Percentiles rank a stretch among this genome's conserved stretches.
These are phyloP conservation scores for Boletales sp. DNA, from an alignment of 768 basidiomycete genomes.

Conservation along the genomic window DNA sequence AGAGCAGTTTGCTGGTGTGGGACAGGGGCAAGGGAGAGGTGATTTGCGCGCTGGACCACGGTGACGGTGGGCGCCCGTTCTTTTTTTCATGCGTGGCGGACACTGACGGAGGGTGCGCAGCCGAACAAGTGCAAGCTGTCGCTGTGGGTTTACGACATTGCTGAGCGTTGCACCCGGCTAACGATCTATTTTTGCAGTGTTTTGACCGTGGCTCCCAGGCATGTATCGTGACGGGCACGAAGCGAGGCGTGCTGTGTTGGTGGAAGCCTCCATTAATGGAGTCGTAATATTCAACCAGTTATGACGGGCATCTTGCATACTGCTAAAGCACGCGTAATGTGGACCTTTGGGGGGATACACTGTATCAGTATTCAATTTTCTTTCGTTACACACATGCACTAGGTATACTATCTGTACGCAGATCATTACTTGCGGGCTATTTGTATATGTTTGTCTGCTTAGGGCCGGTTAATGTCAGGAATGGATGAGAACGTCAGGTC, in stretches of 20 bases:
- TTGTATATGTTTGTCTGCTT: conserved; percentile 33
- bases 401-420: conserved; percentile 27
- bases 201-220: conserved; percentile 41
- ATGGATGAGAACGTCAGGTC: conserved; percentile 1
- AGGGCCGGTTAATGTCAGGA: conserved; percentile 31
- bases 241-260: conserved; percentile 53
- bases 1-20: conserved; percentile 60
- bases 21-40: conserved; percentile 51
- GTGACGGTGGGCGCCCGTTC: conserved; percentile 42
- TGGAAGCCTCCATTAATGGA: conserved; percentile 39
- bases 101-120: conserved; percentile 19
- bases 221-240: conserved; percentile 56
- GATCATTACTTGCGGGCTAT: conserved; percentile 2
- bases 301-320: conserved; percentile 29
- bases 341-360: conserved; percentile 22
- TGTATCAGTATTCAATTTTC: conserved; percentile 28
- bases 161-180: conserved; percentile 22
- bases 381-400: conserved; percentile 21
- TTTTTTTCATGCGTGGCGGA: neutral
- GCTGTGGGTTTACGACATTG: conserved; percentile 25
- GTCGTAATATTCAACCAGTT: conserved; percentile 26
- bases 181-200: conserved; percentile 29
- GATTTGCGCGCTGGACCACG: conserved; percentile 59
- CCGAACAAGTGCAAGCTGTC: conserved; percentile 31
- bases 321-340: conserved; percentile 26